Percentiles rank a stretch among this genome's conserved stretches.
Conservation (phyloP, 2,329 filamentous ascomycete species). For the Fusarium praegraminearum region DNA sequence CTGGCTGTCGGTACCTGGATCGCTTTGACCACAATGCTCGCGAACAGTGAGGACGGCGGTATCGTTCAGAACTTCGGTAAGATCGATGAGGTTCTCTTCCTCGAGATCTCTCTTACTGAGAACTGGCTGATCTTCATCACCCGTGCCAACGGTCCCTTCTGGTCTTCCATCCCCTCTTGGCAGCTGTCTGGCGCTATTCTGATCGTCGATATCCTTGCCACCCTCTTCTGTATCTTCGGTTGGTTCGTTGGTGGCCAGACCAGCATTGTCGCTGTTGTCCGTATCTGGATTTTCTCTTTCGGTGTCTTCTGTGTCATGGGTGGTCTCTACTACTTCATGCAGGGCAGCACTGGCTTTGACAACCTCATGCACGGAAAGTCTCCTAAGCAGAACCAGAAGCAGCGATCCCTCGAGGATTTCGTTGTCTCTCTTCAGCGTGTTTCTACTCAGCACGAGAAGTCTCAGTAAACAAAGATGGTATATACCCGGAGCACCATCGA, state of each 20-base stretch:
- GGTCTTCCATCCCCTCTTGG: slow-evolving; percentile 90
- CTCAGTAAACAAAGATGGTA: slow-evolving; percentile 66
- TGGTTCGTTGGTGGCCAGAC: slow-evolving; percentile 80
- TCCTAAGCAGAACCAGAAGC: slow-evolving; percentile 83
- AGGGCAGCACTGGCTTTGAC: slow-evolving; percentile 84
- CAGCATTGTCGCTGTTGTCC: slow-evolving; percentile 84
- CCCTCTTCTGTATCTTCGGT: slow-evolving; percentile 86
- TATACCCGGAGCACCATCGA: slow-evolving; percentile 55
- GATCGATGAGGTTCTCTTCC: slow-evolving; percentile 85
- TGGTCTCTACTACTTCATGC: slow-evolving; percentile 79
- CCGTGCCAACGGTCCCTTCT: slow-evolving; percentile 91
- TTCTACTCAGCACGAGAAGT: slow-evolving; percentile 92
- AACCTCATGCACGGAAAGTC: slow-evolving; percentile 94
- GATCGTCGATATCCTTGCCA: slow-evolving; percentile 84
- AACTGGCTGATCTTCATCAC: slow-evolving; percentile 99
- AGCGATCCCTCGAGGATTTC: slow-evolving; percentile 89
- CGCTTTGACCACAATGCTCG: slow-evolving; percentile 86
- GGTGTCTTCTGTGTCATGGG: slow-evolving; percentile 89
- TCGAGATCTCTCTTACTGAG: slow-evolving; percentile 90
- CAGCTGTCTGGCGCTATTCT: slow-evolving; percentile 83
- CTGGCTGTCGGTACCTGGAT: slow-evolving; percentile 90
- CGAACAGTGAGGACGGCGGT: slow-evolving; percentile 76
- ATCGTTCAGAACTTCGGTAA: slow-evolving; percentile 91
- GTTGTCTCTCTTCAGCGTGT: slow-evolving; percentile 91
- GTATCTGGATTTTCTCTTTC: slow-evolving; percentile 92